Conservation (phyloP, 78 protist genomes). For the Tieghemostelium lacteum region DNA sequence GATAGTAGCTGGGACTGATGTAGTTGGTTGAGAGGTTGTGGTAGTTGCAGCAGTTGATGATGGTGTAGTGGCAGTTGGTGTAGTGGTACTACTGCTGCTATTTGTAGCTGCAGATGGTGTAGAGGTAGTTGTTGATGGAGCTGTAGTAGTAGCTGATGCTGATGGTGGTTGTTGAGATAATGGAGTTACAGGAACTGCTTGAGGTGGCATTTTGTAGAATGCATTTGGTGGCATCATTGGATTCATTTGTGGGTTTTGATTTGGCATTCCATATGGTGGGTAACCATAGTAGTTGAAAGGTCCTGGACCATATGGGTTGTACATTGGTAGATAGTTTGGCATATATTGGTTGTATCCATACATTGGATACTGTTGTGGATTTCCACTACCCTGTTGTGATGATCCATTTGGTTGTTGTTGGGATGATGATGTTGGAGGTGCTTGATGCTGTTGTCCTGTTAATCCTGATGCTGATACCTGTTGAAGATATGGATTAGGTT, state of each 20-base stretch:
- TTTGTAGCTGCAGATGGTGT: background rate
- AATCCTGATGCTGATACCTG: background rate
- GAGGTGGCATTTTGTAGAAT: background rate
- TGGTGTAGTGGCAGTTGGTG: background rate
- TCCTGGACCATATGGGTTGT: conserved; percentile 68
- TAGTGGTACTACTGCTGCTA: no score
- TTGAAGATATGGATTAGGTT: background rate
- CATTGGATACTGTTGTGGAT: background rate
- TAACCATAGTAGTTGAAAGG: conserved; percentile 28
- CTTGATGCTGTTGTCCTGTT: background rate
- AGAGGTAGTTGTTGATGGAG: background rate
- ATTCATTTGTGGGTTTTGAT: conserved; percentile 7
- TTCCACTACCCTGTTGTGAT: background rate
- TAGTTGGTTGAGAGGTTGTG: no score
- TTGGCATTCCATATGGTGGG: conserved; percentile 32
- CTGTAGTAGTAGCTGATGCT: background rate
- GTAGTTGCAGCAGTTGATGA: background rate
- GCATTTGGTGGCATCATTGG: background rate
- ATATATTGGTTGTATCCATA: background rate
- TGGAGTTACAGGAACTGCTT: background rate
- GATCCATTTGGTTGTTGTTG: background rate
- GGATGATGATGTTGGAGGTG: background rate
- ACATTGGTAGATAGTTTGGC: conserved; percentile 47
- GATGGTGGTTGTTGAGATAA: background rate
- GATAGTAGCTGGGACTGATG: background rate